Evolutionary conservation across 129 eudicot genomes (phyloP), one percentile per base, ranked within the genome.

Genomic region (Solidago caesia): DNA sequence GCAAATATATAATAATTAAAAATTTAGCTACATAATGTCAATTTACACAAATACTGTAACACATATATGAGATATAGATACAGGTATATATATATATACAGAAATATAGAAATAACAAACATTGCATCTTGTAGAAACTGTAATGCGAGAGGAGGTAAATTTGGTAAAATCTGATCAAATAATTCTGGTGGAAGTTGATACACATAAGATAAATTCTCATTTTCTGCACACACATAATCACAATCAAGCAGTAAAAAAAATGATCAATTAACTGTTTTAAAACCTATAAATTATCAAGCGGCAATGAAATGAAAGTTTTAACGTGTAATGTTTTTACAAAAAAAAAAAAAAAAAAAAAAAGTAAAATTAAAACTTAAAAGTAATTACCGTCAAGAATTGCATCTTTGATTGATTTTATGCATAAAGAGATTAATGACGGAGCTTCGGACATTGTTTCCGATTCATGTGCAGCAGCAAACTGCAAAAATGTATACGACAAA

Each of bases 91-190:
- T 33, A 60, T 49, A 21, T 21, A 21, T 21, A 21, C 21, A 21
- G 21, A 21, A 0, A 21, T 21, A 21, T 21, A 21, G 21, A 21
- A 21, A 21, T n/a, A 80, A 91, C 97, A 76, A 74, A 91, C 97
- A 84, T 70, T 55, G 82, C 81, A 4, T 84, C 88, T 65, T 86
- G 90, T 75, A 91, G 82, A 79, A 71, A 86, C 48, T 86, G 92
- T 83, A 91, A 83, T 27, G 89, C 92, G 44, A 88, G 7, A 0
- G 97, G 83, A 64, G 92, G 88, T 41, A 91, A 77, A 33, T 77
- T 81, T 1, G 85, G 83, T 71, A 91, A 49, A 76, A 91, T 75
- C 51, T 70, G 48, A 81, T 91, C 85, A 25, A 91, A 77, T 72
- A 91, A 64, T 45, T 88, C 92, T 1, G 83, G 9, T 11, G 92